phyloP scores from a whole-genome alignment of 495 filamentous ascomycete genomes.

The Margaritispora aquatica region DNA sequence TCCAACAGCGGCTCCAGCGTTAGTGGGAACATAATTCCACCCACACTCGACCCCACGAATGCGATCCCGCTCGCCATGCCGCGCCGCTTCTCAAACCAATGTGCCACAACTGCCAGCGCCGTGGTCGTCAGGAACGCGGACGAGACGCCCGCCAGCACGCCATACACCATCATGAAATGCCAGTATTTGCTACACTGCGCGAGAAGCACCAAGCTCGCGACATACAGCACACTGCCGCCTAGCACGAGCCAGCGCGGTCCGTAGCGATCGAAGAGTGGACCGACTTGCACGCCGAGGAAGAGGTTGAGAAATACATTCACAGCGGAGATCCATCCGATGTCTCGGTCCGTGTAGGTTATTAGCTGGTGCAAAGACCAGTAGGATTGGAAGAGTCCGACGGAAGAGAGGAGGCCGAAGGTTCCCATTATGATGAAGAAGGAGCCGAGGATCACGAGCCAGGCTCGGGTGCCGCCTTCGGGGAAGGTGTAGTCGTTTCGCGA shows the following conservation, averaged over 20 bases:
- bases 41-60: slow-evolving; percentile 51
- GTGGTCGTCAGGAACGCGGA: slow-evolving; percentile 55
- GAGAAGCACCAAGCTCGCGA: slow-evolving; percentile 9
- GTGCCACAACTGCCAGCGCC: slow-evolving; percentile 51
- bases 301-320: slow-evolving; percentile 57
- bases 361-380: slow-evolving; percentile 58
- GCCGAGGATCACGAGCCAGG: slow-evolving; percentile 56
- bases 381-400: slow-evolving; percentile 56
- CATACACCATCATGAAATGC: slow-evolving; percentile 59
- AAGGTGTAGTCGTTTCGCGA: slow-evolving; percentile 32
- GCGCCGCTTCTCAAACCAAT: slow-evolving; percentile 57
- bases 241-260: slow-evolving; percentile 13
- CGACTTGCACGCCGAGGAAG: slow-evolving; percentile 58
- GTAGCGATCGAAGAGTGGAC: slow-evolving; percentile 60
- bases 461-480: slow-evolving; percentile 54
- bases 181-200: slow-evolving; percentile 48
- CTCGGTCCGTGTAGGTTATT: slow-evolving; percentile 40
- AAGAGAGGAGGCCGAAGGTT: slow-evolving; percentile 60
- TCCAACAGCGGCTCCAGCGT: slow-evolving; percentile 43
- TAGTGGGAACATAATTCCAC: slow-evolving; percentile 57
- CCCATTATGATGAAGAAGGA: slow-evolving; percentile 55
- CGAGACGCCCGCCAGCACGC: slow-evolving; percentile 48
- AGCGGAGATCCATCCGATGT: slow-evolving; percentile 62
- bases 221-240: slow-evolving; percentile 11
- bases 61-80: slow-evolving; percentile 61